Evolutionary conservation across 1,284 basidiomycete species (phyloP), one percentile per base, ranked within the genome.

Genomic region (Pseudozyma thailandica): DNA sequence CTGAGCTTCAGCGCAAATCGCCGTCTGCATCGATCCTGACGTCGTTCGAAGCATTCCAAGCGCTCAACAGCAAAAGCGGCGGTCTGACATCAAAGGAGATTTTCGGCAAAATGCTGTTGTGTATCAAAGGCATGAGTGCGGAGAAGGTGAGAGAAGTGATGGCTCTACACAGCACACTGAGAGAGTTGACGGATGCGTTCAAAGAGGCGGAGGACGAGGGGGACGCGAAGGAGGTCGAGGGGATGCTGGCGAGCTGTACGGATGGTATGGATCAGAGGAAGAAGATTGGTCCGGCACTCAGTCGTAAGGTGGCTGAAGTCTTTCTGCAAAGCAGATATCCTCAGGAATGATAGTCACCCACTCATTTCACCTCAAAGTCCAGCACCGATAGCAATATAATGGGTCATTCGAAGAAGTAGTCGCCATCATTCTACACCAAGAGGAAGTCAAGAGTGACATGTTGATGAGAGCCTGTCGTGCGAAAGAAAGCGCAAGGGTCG

Each of bases 41-140:
- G 6, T 83, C 84, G 9, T 87, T 85, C 59, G 74, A 83, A 9
- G 82, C 83, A 1, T 87, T 85, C 63, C 84, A 85, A 58, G 78
- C 79, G 20, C 81, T 88, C 43, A 87, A 87, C 75, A 81, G 84
- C 50, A 86, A 88, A 37, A 84, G 84, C 10, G 84, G 82, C 0
- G 83, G 82, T 9, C 62, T 83, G 33, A 87, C 86, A 0, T 63
- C 86, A 4, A 73, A 79, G n/a, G 84, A 86, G 30, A 81, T 84
- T 30, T 87, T 85, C 72, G 86, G 84, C 6, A 83, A 84, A 42
- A 88, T 88, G 87, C 78, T 87, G 31, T 74, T 86, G 27, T 85
- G 85, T 53, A 80, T 88, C 60, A 83, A 83, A 37, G 87, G 87
- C 4, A 84, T 88, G 82, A 85, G 84, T 38, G 83, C 85, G 0